Base-by-base conservation (phyloP, 306 rosid species). In the Begonia fuchsioides region DNA sequence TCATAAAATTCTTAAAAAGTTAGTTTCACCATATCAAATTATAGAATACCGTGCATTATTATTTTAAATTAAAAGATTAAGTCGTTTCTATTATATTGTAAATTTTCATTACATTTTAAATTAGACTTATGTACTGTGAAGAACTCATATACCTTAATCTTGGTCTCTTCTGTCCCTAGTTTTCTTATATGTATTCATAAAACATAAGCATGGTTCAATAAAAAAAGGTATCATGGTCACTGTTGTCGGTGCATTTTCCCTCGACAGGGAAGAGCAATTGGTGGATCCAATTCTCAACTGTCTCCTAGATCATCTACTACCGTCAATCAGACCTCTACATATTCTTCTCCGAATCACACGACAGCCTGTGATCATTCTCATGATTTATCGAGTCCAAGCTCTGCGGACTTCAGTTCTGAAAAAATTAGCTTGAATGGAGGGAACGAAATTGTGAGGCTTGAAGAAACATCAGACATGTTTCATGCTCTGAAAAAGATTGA, bases 381-480 rank as follows among this genome's bases (percentile, higher is more conserved):
- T 15, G 79, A 55, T 71, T 73, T 66, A 65, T 73, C 82, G 38
- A 83, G 85, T 60, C 79, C 93, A 51, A 74, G 70, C 44, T 80
- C 86, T 32, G 53, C 60, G 4, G 98, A 82, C 68, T 80, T 75
- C 56, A 71, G 76, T 39, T 82, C 98, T 45, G 78, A 71, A 55
- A 38, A 41, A 53, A 68, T 16, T 49, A 59, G 67, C 64, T 15
- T 39, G 19, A 60, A 49, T 52, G 58, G 51, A 65, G 79, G 56
- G 65, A 68, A 61, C 62, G 65, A 67, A 53, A 49, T 54, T 51
- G 69, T 76, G 44, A 71, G 67, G 54, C 50, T 72, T 13, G 68
- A 71, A 39, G 66, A 63, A 54, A 65, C n/a, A 32, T 77, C 71
- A 49, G 71, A 74, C 49, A 82, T 90, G 71, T 67, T 72, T 58